These are phyloP conservation scores for Pyrenophora seminiperda DNA, from an alignment of 2,329 filamentous ascomycete genomes.

Conservation along the genomic window DNA sequence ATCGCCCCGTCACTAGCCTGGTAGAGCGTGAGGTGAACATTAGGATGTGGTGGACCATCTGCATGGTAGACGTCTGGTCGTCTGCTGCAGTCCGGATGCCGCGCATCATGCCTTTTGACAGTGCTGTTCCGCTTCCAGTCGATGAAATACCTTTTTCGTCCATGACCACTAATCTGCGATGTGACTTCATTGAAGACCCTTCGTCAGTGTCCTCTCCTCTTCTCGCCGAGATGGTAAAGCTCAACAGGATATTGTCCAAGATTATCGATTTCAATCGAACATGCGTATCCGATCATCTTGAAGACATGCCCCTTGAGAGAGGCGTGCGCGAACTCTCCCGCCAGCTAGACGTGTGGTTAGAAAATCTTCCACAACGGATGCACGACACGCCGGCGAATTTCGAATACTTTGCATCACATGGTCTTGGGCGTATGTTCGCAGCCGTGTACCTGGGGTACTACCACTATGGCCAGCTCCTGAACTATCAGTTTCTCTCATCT, in stretches of 20 bases:
- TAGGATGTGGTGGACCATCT: constrained; percentile 32
- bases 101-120: constrained; percentile 30
- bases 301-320: constrained; percentile 20
- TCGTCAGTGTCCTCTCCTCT: constrained; percentile 23
- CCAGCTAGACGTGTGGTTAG: constrained; percentile 28
- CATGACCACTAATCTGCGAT: constrained; percentile 21
- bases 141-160: constrained; percentile 30
- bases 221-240: constrained; percentile 33
- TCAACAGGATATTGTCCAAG: constrained; percentile 27
- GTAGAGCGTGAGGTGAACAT: constrained; percentile 33
- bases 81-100: constrained; percentile 29
- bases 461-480: constrained; percentile 30
- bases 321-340: constrained; percentile 26
- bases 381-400: constrained; percentile 32
- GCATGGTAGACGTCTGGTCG: constrained; percentile 36
- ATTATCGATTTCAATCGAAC: constrained; percentile 32
- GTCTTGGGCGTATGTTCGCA: constrained; percentile 30
- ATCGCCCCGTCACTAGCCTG: constrained; percentile 24
- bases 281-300: constrained; percentile 31
- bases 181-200: constrained; percentile 15
- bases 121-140: constrained; percentile 25
- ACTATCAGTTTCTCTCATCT: constrained; percentile 32
- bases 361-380: constrained; percentile 30
- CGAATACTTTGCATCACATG: constrained; percentile 26
- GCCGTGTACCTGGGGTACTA: constrained; percentile 34